Evolutionary conservation across 768 basidiomycete genomes (phyloP), one percentile per base, ranked within the genome.

Genomic region (Leccinum variicolor): DNA sequence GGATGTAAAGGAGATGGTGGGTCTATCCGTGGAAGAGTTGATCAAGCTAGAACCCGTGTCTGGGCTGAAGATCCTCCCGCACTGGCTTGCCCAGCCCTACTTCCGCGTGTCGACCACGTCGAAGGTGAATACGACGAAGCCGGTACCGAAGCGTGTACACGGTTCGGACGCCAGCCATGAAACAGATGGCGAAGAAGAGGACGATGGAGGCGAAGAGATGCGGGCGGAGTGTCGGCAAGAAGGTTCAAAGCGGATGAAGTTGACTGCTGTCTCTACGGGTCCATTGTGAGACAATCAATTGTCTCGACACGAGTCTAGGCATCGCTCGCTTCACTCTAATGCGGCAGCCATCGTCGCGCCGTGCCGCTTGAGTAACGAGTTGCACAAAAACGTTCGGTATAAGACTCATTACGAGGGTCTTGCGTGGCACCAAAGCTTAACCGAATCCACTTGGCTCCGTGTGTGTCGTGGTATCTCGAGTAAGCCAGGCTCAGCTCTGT

Each of bases 21-120:
- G 59, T 25, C 60, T 64, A 33, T 43, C 71, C 0, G 28, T 72
- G 15, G 73, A 76, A 52, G 77, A 77, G 33, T 59, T 82, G 23
- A 66, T 80, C 36, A 69, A 59, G 19, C 52, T 77, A 2, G 82
- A 86, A 26, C 68, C 75, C 4, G 65, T 61, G 48, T 83, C 81
- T 0, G 83, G 84, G 6, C 69, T 86, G 43, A 77, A 77, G 43
- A 60, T 77, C 0, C 72, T 90, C 6, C 89, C 89, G 0, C 80
- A 84, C 63, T 91, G 87, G 83, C 76, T 87, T 21, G 81, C 82
- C 13, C 90, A 92, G 66, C 89, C 90, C 1, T 84, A 88, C 63
- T 79, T 88, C 60, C 69, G 69, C n/a, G 29, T 48, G 1, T 46
- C 45, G 29, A 3, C 52, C 9, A 17, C 39, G 6, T 11, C 25